Evolutionary conservation across 2,329 filamentous ascomycete species (phyloP).

Genomic region (Ambrosiella cleistominuta): DNA sequence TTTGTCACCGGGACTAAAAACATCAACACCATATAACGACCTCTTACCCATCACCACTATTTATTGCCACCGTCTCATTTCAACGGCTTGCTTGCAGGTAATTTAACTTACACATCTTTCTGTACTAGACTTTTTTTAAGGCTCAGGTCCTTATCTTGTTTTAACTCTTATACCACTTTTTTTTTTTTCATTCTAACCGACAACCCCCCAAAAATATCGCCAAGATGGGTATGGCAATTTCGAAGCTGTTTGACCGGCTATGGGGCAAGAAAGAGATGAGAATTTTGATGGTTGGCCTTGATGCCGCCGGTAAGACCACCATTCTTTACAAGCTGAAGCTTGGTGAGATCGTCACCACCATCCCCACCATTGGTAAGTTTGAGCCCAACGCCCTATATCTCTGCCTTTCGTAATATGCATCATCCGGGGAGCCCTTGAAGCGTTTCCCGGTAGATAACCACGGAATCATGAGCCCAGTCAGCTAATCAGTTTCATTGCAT

Average conservation of each 20-base stretch:
- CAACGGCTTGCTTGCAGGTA: neutral
- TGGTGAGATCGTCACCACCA: constrained; percentile 96
- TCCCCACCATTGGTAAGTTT: constrained; percentile 80
- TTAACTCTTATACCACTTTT: constrained; percentile 8
- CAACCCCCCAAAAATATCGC: constrained; percentile 17
- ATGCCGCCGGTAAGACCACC: constrained; percentile 98
- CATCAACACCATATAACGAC: neutral
- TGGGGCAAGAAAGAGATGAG: constrained; percentile 99
- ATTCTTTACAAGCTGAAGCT: constrained; percentile 99
- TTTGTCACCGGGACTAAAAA: neutral
- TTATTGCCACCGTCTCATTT: neutral
- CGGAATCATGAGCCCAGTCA: neutral
- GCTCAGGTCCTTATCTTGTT: constrained; percentile 9
- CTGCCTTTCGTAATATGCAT: neutral
- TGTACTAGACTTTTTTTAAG: constrained; percentile 7
- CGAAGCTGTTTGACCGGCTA: constrained; percentile 87
- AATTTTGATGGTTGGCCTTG: constrained; percentile 98
- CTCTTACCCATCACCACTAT: constrained; percentile 2
- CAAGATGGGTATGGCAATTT: constrained; percentile 89
- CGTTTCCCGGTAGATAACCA: neutral
- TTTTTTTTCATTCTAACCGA: constrained; percentile 13
- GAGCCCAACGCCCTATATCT: neutral
- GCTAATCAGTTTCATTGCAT: constrained; percentile 3
- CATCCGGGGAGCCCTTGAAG: neutral
- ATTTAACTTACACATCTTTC: constrained; percentile 1